Base-by-base conservation (phyloP, 2,329 filamentous ascomycete genomes). In the Fusarium sp. region DNA sequence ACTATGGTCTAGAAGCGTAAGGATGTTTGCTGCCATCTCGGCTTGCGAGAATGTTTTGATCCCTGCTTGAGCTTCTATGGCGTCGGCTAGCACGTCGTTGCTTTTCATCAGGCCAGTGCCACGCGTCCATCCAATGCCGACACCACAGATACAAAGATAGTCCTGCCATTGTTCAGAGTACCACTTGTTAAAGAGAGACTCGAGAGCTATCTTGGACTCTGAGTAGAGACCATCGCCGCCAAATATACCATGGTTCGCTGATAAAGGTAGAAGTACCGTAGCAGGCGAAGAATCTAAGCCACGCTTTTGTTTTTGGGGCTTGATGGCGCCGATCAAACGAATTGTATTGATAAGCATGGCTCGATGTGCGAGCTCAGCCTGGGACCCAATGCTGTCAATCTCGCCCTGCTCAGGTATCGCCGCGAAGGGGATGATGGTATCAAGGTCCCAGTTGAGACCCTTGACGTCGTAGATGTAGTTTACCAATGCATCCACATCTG, bases 341-440 rank as follows among this genome's bases (percentile, higher is more conserved):
- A 98, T 82, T 5, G 98, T 83, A 77, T 99, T 99, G 71, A 94
- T 98, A 76, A 99, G 82, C 94, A 98, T 98, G 80, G 98, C 97
- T 66, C 95, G 92, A 77, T 98, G 95, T 68, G 95, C 95, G 63
- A 98, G 88, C 80, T 99, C 95, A 11, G 95, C 98, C 78, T 95
- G 96, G 63, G 93, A 97, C 78, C 98, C 95, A 64, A 99, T 93
- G 74, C 83, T 89, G 74, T 98, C 94, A 61, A 98, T 98, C 77
- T 98, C 93, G 49, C 95, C 95, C 70, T 97, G 96, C 80, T 98
- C 94, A 0, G 95, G 92, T 65, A 98, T 98, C 70, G 95, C 95
- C 61, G 95, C 95, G 74, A 99, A 99, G 9, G 95, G 95, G 62
- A 99, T 87, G 61, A 99, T 89, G 75, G 88, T 97, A 79, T 99